Evolutionary conservation across 495 filamentous ascomycete genomes (phyloP).

Genomic region (Penicillium mononematosum): DNA sequence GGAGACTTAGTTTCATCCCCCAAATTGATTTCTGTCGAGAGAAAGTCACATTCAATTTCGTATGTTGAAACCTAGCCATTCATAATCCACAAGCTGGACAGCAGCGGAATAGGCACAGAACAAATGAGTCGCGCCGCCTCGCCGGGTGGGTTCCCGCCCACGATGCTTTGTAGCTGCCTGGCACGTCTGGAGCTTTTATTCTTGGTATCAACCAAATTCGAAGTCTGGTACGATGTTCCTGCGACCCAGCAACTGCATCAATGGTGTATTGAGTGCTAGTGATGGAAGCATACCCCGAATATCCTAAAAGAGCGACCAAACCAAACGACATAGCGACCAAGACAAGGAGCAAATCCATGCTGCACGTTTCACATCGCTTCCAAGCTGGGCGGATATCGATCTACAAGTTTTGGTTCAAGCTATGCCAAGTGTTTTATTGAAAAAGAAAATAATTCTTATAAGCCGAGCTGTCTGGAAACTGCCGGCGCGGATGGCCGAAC

Average conservation of each 20-base stretch:
- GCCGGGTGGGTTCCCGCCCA: constrained; percentile 38
- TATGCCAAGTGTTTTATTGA: constrained; percentile 41
- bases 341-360: constrained; percentile 47
- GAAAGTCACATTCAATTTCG: background rate
- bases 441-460: constrained; percentile 17
- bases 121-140: constrained; percentile 10
- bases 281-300: constrained; percentile 37
- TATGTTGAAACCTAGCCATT: background rate
- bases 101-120: constrained; percentile 5
- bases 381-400: constrained; percentile 46
- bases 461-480: constrained; percentile 36
- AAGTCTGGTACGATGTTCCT: constrained; percentile 26
- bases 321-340: constrained; percentile 44
- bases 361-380: constrained; percentile 45
- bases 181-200: constrained; percentile 27
- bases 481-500: constrained; percentile 45
- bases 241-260: constrained; percentile 25
- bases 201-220: constrained; percentile 16
- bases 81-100: constrained; percentile 19
- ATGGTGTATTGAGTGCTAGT: constrained; percentile 34
- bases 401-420: constrained; percentile 45
- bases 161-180: constrained; percentile 38
- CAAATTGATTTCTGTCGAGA: background rate
- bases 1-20: background rate
- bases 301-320: constrained; percentile 40